phyloP scores from a whole-genome alignment of 1,139 yeast species.

The Kodamaea plutei region DNA sequence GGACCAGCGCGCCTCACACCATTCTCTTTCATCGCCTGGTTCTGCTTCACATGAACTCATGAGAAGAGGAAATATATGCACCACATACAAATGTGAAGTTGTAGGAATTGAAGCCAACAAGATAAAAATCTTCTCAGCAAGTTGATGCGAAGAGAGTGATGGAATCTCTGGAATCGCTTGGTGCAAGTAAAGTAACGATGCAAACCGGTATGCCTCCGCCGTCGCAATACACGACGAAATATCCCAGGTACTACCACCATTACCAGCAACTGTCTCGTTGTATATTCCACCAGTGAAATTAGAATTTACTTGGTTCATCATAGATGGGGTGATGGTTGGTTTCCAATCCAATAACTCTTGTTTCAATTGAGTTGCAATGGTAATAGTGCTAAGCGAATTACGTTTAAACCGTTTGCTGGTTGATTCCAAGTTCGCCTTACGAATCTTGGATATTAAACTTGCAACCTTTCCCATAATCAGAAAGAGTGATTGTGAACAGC shows the following conservation, averaged over 20 bases:
- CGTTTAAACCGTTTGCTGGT: constrained; percentile 16
- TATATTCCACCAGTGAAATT: constrained; percentile 10
- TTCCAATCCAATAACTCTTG: constrained; percentile 53
- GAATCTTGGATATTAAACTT: constrained; percentile 46
- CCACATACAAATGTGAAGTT: constrained; percentile 50
- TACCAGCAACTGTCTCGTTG: constrained; percentile 10
- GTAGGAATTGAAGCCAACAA: constrained; percentile 60
- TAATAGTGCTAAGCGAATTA: constrained; percentile 46
- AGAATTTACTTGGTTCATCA: constrained; percentile 26
- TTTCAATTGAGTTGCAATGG: constrained; percentile 52
- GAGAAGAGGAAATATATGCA: constrained; percentile 61
- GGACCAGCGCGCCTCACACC: constrained; percentile 61
- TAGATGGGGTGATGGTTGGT: constrained; percentile 39
- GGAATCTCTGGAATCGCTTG: constrained; percentile 72
- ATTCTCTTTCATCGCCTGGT: constrained; percentile 54
- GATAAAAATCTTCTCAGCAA: constrained; percentile 59
- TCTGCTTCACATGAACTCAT: constrained; percentile 63
- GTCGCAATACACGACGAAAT: constrained; percentile 59
- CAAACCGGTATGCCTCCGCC: constrained; percentile 63
- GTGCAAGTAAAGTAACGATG: constrained; percentile 55
- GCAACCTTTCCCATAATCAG: constrained; percentile 64
- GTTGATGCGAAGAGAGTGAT: constrained; percentile 47
- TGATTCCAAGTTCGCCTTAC: no score
- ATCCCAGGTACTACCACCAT: constrained; percentile 38
- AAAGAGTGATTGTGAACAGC: constrained; percentile 62